Percentiles rank a stretch among this genome's conserved stretches.
Conservation (phyloP, 306 rosid genomes). For the Vachellia collinsii region DNA sequence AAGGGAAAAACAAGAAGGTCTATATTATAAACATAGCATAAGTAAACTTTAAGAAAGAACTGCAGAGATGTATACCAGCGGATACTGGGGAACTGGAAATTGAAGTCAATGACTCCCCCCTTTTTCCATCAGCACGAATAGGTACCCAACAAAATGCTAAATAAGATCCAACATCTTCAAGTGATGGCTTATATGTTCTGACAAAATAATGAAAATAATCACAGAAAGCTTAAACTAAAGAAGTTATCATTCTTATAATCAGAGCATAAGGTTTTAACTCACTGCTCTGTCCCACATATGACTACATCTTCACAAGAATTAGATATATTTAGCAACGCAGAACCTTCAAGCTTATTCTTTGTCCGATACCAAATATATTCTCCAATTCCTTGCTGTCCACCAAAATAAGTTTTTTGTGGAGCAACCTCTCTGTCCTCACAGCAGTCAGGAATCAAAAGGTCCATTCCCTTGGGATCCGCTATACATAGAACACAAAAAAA, state of each 20-base stretch:
- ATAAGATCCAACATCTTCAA: constrained; percentile 82
- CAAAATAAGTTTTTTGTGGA: constrained; percentile 73
- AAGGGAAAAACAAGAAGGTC: background rate
- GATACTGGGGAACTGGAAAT: constrained; percentile 64
- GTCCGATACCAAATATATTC: constrained; percentile 79
- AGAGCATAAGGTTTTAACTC: constrained; percentile 46
- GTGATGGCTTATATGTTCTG: constrained; percentile 77
- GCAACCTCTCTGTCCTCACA: constrained; percentile 57
- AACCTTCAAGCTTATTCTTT: constrained; percentile 64
- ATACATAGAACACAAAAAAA: constrained; percentile 11
- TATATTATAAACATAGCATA: background rate
- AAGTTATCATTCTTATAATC: constrained; percentile 32
- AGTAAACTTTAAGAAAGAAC: constrained; percentile 18
- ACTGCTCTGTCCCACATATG: constrained; percentile 69
- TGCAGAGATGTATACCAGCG: constrained; percentile 61
- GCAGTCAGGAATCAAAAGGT: constrained; percentile 79
- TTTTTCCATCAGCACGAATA: constrained; percentile 70
- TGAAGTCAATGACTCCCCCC: constrained; percentile 79
- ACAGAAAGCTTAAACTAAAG: constrained; percentile 31
- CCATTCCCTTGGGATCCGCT: constrained; percentile 87
- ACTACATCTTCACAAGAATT: constrained; percentile 57
- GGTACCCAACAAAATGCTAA: constrained; percentile 90
- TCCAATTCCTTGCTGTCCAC: constrained; percentile 93
- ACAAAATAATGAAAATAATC: constrained; percentile 30
- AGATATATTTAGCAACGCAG: constrained; percentile 62